phyloP scores from a whole-genome alignment of 768 basidiomycete species.

The Antrodiella citrinella region DNA sequence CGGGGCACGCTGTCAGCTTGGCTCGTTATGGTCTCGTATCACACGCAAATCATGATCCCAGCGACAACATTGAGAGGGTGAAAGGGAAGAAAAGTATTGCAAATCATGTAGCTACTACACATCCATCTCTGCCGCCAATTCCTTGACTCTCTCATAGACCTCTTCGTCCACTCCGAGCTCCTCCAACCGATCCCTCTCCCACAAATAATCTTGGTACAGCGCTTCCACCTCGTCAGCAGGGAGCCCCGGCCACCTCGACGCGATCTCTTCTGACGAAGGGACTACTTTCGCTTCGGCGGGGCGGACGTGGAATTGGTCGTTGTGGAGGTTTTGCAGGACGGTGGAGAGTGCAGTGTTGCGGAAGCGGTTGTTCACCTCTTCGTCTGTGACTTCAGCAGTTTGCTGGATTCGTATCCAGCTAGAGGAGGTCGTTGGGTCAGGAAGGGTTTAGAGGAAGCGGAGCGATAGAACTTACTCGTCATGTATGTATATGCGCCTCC shows the following conservation, averaged over 20 bases:
- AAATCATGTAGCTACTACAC: constrained; percentile 11
- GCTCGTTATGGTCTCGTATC: constrained; percentile 20
- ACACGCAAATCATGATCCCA: constrained; percentile 5
- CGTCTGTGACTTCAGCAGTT: constrained; percentile 70
- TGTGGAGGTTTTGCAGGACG: constrained; percentile 39
- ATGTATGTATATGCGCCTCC: constrained; percentile 83
- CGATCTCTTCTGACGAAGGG: constrained; percentile 52
- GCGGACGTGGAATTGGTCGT: constrained; percentile 38
- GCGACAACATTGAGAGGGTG: neutral
- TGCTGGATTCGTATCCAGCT: constrained; percentile 77
- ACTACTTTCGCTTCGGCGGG: constrained; percentile 53
- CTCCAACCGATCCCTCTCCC: constrained; percentile 52
- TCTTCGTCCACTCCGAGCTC: constrained; percentile 50
- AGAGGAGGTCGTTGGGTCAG: neutral
- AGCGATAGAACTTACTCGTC: constrained; percentile 64
- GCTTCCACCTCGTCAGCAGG: constrained; percentile 56
- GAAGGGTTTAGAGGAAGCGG: neutral
- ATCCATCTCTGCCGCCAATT: constrained; percentile 47
- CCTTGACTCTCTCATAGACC: constrained; percentile 47
- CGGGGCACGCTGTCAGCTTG: constrained; percentile 46
- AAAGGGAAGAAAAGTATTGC: neutral
- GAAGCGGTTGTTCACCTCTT: constrained; percentile 65
- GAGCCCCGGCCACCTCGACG: constrained; percentile 68
- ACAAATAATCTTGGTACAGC: constrained; percentile 50
- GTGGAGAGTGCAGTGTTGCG: constrained; percentile 64